Conservation (phyloP, 2,329 filamentous ascomycete species). For the Aspergillus fructus region DNA sequence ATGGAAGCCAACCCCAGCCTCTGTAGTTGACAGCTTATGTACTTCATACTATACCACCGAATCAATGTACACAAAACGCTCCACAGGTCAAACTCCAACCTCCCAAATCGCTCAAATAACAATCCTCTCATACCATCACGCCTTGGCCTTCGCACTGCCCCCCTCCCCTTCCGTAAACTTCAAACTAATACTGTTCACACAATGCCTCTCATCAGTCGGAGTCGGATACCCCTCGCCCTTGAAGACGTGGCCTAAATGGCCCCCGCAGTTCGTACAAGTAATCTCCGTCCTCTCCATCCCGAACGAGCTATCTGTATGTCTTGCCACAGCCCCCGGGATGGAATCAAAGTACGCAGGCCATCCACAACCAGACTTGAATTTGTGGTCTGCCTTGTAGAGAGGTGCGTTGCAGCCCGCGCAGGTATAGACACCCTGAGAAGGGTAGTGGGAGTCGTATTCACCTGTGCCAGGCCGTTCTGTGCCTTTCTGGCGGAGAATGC, state of each 20-base stretch:
- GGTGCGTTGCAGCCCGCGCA: slow-evolving; percentile 85
- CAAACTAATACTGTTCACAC: slow-evolving; percentile 89
- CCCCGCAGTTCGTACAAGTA: slow-evolving; percentile 89
- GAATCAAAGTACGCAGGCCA: slow-evolving; percentile 99
- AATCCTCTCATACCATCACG: slow-evolving; percentile 12
- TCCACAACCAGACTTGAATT: slow-evolving; percentile 94
- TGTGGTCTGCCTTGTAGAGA: slow-evolving; percentile 88
- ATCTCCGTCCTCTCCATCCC: slow-evolving; percentile 92
- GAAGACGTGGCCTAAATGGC: slow-evolving; percentile 87
- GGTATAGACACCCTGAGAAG: slow-evolving; percentile 73
- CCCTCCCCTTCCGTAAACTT: slow-evolving; percentile 73
- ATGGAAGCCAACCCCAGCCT: slow-evolving; percentile 10
- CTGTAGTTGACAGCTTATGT: background rate
- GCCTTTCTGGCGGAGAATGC: slow-evolving; percentile 85
- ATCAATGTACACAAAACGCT: background rate
- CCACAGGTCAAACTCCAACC: background rate
- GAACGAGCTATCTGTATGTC: slow-evolving; percentile 72
- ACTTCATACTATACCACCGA: background rate
- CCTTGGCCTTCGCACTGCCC: slow-evolving; percentile 36
- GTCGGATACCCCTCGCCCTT: slow-evolving; percentile 82
- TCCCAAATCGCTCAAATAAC: too few relatives aligned
- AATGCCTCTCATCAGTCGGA: slow-evolving; percentile 94
- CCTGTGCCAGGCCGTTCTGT: slow-evolving; percentile 81
- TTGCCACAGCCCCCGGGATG: slow-evolving; percentile 82
- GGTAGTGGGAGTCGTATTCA: slow-evolving; percentile 83